Evolutionary conservation across 768 basidiomycete genomes (phyloP).

Genomic region (Tricholoma hemisulphureum): DNA sequence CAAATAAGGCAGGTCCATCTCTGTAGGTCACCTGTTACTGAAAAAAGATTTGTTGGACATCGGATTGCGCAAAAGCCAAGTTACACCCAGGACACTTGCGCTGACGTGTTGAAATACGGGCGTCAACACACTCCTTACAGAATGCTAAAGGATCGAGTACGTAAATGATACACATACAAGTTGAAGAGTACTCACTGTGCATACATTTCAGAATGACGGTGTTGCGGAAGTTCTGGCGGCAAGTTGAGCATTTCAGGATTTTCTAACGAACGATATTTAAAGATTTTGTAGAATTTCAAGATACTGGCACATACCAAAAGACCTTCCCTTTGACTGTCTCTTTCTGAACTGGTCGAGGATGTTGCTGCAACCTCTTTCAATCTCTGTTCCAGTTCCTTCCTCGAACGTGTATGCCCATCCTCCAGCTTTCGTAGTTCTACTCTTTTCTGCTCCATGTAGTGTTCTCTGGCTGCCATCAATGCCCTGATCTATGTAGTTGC

Average conservation of each 20-base stretch:
- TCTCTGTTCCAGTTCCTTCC: conserved; percentile 54
- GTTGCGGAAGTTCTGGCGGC: conserved; percentile 72
- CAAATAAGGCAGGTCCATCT: neutral
- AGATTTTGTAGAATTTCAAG: neutral
- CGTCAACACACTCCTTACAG: conserved; percentile 80
- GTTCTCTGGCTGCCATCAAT: neutral
- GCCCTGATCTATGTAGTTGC: neutral
- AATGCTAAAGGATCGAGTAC: conserved; percentile 54
- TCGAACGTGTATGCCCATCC: conserved; percentile 47
- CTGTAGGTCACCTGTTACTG: conserved; percentile 32
- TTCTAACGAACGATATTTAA: conserved; percentile 42
- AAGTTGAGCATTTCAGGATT: conserved; percentile 87
- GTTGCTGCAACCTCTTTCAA: conserved; percentile 43
- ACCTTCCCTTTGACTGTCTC: conserved; percentile 8
- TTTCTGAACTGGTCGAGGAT: conserved; percentile 17
- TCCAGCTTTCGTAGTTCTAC: conserved; percentile 42
- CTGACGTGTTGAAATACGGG: conserved; percentile 85
- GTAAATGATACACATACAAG: neutral
- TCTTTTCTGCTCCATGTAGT: conserved; percentile 21
- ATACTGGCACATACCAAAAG: conserved; percentile 48
- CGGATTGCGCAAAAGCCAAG: conserved; percentile 74
- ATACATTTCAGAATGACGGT: conserved; percentile 86
- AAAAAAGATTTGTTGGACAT: conserved; percentile 58
- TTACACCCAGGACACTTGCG: conserved; percentile 93
- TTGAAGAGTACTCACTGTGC: conserved; percentile 65